Percentiles rank a stretch among this genome's conserved stretches.
phyloP scores from a whole-genome alignment of 2,329 filamentous ascomycete genomes.

The Aspergillus sergii region DNA sequence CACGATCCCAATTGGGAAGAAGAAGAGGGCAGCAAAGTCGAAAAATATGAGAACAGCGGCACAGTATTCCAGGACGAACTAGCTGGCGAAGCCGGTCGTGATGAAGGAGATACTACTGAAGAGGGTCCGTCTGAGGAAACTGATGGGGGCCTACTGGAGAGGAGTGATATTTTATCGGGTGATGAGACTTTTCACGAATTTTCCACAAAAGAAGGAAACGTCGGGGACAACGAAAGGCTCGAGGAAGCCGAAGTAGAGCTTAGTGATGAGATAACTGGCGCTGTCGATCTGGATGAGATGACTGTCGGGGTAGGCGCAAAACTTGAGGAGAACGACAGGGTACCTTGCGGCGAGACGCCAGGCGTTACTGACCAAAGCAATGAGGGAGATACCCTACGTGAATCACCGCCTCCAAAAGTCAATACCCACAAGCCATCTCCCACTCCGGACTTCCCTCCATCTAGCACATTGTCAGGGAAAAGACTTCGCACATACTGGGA shows the following conservation, averaged over 20 bases:
- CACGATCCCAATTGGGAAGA: neutral
- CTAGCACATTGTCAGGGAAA: neutral
- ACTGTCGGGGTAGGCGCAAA: neutral
- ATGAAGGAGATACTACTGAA: neutral
- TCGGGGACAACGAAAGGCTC: neutral
- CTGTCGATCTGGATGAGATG: neutral
- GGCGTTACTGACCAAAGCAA: neutral
- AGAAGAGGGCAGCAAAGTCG: neutral
- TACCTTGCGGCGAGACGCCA: neutral
- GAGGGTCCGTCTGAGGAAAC: neutral
- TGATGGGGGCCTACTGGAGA: neutral
- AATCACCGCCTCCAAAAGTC: neutral
- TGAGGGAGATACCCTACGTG: neutral
- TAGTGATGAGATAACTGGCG: neutral
- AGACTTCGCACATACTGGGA: neutral
- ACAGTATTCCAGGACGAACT: neutral
- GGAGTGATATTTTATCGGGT: no score
- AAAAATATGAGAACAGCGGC: neutral
- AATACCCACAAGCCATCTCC: neutral
- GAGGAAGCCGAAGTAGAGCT: neutral
- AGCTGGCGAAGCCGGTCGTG: neutral
- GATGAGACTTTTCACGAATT: neutral
- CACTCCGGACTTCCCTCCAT: neutral
- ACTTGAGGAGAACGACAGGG: neutral
- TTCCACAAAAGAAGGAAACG: neutral